Conservation (phyloP, 192 early-diverging fungal species). For the Umbelopsis vinacea region DNA sequence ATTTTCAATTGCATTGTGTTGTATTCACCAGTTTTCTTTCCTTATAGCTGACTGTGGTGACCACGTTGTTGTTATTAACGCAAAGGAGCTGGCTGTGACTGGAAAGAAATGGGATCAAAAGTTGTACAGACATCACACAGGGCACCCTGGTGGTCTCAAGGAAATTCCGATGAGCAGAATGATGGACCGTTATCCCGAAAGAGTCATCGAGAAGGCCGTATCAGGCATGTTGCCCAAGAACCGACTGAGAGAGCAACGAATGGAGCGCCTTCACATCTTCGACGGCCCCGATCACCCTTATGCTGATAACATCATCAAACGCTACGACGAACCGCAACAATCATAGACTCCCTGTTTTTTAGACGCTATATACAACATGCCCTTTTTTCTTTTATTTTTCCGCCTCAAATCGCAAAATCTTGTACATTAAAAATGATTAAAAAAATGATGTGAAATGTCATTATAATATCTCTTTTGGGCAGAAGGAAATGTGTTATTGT, state of each 20-base stretch:
- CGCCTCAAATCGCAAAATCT: neutral
- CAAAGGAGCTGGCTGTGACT: conserved; percentile 74
- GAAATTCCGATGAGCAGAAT: conserved; percentile 76
- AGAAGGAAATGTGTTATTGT: neutral
- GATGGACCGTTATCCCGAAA: conserved; percentile 76
- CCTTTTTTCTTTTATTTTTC: neutral
- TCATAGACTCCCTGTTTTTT: conserved; percentile 1
- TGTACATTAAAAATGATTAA: conserved; percentile 11
- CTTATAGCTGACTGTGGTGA: conserved; percentile 87
- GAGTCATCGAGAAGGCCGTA: conserved; percentile 88
- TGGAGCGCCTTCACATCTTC: conserved; percentile 83
- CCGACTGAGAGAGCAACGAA: conserved; percentile 74
- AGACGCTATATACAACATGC: conserved; percentile 4
- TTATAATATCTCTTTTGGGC: neutral
- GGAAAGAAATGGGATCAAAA: conserved; percentile 89
- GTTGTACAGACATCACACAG: conserved; percentile 85
- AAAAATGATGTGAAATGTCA: neutral
- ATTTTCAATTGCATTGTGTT: too few relatives aligned
- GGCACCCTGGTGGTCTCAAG: conserved; percentile 86
- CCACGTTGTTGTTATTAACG: conserved; percentile 96
- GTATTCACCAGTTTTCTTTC: neutral
- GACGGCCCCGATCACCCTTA: conserved; percentile 88
- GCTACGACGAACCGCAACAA: conserved; percentile 57
- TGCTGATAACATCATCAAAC: conserved; percentile 79
- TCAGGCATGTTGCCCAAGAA: conserved; percentile 97